Evolutionary conservation across 2,329 filamentous ascomycete species (phyloP), one percentile per base, ranked within the genome.

Genomic region (Paraphaeosphaeria minitans): DNA sequence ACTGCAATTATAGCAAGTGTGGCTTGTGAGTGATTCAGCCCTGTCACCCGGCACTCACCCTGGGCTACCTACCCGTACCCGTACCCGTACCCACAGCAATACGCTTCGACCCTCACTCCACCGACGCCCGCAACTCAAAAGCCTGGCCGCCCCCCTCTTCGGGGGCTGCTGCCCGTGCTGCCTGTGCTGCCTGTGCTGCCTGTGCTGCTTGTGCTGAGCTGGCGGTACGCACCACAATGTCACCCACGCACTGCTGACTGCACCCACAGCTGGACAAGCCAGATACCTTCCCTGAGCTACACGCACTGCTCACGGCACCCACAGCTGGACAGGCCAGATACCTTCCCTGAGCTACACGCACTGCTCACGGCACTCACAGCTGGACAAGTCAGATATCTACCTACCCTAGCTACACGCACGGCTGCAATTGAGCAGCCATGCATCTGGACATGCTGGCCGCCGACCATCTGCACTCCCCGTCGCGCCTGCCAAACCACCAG

Each of bases 381-480:
- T 69, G 70, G 68, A 57, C 42, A 45, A 43, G 37, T 56, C n/a
- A n/a, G n/a, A n/a, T n/a, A n/a, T 54, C 55, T 39, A 37, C 10
- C 31, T 52, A 29, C 27, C 27, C 27, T 8, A 29, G 8, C 27
- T 29, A 29, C n/a, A n/a, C n/a, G n/a, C n/a, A n/a, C n/a, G n/a
- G n/a, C 24, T 27, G 24, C 24, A 27, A 27, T 27, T 27, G 24
- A 49, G 33, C 63, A 56, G 62, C 62, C 52, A 78, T 76, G 72
- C 67, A 77, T 66, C 66, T 77, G 63, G 74, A 75, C 66, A 74
- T 76, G 71, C 66, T 77, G 60, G 71, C 74, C 52, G 69, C 75
- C 56, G 72, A 77, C 61, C 70, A 73, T 59, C 71, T 74, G 31
- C 67, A 63, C 62, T 68, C 72, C 42, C 62, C 69, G 46, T 63